phyloP scores from a whole-genome alignment of 2,329 filamentous ascomycete genomes.

The Bipolaris bicolor region DNA sequence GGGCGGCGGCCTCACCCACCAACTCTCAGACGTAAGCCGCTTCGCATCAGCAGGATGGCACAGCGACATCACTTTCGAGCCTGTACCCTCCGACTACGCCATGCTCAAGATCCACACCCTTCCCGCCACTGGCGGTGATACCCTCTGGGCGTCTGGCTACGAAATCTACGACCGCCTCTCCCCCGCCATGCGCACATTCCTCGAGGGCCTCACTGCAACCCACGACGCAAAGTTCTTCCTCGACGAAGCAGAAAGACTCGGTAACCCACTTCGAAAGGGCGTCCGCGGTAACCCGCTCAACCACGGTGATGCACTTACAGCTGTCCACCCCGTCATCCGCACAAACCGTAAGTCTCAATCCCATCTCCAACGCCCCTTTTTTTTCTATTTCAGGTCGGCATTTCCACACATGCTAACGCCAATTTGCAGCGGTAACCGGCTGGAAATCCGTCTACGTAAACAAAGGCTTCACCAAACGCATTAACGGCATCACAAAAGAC shows the following conservation, averaged over 20 bases:
- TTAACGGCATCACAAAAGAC: slow-evolving; percentile 55
- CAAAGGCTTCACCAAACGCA: slow-evolving; percentile 43
- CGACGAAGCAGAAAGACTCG: slow-evolving; percentile 34
- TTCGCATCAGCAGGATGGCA: slow-evolving; percentile 61
- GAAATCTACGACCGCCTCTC: slow-evolving; percentile 60
- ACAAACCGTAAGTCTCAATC: slow-evolving; percentile 57
- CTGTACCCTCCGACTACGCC: slow-evolving; percentile 51
- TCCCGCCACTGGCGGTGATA: slow-evolving; percentile 45
- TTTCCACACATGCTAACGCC: neutral
- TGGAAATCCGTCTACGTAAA: slow-evolving; percentile 60
- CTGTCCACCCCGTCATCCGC: slow-evolving; percentile 64
- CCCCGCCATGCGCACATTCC: slow-evolving; percentile 55
- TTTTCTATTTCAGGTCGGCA: too few relatives aligned
- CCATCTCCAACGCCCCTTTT: neutral
- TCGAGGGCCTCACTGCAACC: slow-evolving; percentile 56
- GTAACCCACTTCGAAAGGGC: slow-evolving; percentile 37
- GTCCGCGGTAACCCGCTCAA: slow-evolving; percentile 61
- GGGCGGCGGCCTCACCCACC: slow-evolving; percentile 44
- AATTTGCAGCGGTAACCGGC: slow-evolving; percentile 59
- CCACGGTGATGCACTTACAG: slow-evolving; percentile 57
- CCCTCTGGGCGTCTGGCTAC: slow-evolving; percentile 48
- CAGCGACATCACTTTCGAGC: slow-evolving; percentile 52
- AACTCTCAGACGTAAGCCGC: slow-evolving; percentile 50
- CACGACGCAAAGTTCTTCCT: slow-evolving; percentile 47
- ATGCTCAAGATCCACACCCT: slow-evolving; percentile 45